phyloP scores from a whole-genome alignment of 139 green algal species.

The Coccomyxa sp. region DNA sequence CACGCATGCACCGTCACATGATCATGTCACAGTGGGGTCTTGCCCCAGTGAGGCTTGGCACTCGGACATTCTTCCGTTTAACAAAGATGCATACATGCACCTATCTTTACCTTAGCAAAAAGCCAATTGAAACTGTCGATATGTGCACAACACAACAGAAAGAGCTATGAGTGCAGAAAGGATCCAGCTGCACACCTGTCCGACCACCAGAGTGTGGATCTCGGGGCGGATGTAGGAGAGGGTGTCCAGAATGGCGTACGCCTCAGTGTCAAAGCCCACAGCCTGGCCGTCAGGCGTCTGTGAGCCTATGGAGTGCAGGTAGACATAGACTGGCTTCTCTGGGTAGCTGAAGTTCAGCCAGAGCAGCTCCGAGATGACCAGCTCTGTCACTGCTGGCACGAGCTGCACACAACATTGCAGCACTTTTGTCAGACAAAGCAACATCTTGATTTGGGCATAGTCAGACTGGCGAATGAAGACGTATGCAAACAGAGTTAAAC shows the following conservation, averaged over 20 bases:
- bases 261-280: slow-evolving; percentile 87
- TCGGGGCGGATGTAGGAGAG: slow-evolving; percentile 76
- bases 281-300: slow-evolving; percentile 27
- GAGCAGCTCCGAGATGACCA: slow-evolving; percentile 96
- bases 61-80: too few relatives aligned
- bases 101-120: too few relatives aligned
- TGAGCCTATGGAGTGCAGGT: slow-evolving; percentile 92
- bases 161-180: background rate
- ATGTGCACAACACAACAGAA: too few relatives aligned
- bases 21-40: too few relatives aligned
- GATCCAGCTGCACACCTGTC: background rate
- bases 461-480: background rate
- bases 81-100: too few relatives aligned
- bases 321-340: slow-evolving; percentile 88
- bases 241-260: slow-evolving; percentile 83
- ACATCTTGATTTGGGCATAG: background rate
- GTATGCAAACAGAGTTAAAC: background rate
- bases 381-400: slow-evolving; percentile 96
- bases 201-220: slow-evolving; percentile 26
- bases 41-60: too few relatives aligned
- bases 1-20: too few relatives aligned
- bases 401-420: slow-evolving; percentile 56
- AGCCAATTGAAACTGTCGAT: too few relatives aligned
- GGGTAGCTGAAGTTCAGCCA: slow-evolving; percentile 91
- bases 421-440: background rate